Evolutionary conservation across 306 rosid genomes (phyloP).

Genomic region (Acacia acuminata): DNA sequence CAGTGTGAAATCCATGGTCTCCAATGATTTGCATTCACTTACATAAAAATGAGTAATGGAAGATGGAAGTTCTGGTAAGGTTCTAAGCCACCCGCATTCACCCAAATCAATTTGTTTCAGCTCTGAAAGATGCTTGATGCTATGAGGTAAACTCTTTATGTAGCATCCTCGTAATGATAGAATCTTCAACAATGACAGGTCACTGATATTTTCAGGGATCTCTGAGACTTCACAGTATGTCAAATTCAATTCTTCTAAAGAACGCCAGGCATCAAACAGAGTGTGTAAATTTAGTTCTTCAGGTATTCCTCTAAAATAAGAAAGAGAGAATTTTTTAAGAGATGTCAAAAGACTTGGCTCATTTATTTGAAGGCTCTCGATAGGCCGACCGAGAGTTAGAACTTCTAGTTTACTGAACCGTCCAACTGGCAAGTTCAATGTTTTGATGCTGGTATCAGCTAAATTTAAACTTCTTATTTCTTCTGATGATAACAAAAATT

Average conservation of each 20-base stretch:
- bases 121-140: neutral
- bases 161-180: neutral
- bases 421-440: neutral
- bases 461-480: neutral
- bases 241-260: neutral
- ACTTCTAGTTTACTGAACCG: neutral
- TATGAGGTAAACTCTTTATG: too few relatives aligned
- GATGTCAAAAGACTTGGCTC: neutral
- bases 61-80: neutral
- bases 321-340: neutral
- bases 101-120: neutral
- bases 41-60: neutral
- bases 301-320: too few relatives aligned
- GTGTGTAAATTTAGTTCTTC: neutral
- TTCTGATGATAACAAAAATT: neutral
- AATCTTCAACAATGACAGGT: neutral
- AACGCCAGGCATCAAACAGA: neutral
- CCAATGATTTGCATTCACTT: neutral
- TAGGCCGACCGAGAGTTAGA: neutral
- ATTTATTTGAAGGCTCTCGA: neutral
- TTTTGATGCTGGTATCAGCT: accelerated
- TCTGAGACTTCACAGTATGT: neutral
- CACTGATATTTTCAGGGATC: neutral
- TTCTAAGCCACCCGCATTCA: neutral
- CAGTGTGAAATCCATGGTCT: neutral